These are phyloP conservation scores for Solanum clarkiae DNA, from an alignment of 257 asterid species.

Conservation along the genomic window DNA sequence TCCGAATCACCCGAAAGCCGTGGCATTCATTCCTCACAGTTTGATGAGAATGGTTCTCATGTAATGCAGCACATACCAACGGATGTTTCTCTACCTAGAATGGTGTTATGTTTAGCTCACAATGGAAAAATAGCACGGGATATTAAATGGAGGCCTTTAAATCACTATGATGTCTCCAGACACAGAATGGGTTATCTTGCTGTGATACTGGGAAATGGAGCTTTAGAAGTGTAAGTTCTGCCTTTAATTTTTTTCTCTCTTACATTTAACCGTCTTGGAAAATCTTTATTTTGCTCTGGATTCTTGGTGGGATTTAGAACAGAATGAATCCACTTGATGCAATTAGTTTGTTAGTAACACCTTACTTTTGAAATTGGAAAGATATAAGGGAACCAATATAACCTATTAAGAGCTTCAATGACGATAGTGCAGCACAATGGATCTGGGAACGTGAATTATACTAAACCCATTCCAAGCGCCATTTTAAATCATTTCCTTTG, in stretches of 20 bases:
- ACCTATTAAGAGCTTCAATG: background rate
- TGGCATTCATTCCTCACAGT: background rate
- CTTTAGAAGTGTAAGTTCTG: constrained; percentile 78
- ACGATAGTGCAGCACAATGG: background rate
- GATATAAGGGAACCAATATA: background rate
- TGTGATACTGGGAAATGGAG: constrained; percentile 88
- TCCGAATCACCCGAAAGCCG: constrained; percentile 6
- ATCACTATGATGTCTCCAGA: constrained; percentile 32
- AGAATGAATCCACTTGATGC: background rate
- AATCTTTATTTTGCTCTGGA: background rate
- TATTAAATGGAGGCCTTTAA: constrained; percentile 77
- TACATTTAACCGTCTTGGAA: background rate
- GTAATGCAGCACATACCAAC: constrained; percentile 23
- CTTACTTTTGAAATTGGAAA: background rate
- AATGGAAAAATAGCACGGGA: constrained; percentile 94
- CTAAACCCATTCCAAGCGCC: background rate
- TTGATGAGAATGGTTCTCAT: background rate
- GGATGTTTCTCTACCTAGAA: constrained; percentile 70
- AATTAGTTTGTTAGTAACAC: background rate
- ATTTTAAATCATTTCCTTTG: background rate
- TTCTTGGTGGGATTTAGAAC: background rate
- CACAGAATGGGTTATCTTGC: constrained; percentile 87
- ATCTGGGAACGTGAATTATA: background rate
- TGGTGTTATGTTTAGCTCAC: constrained; percentile 84
- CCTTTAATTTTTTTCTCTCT: background rate